A percentile compares a stretch with the other conserved stretches of the same genome.
Evolutionary conservation across 2,329 filamentous ascomycete genomes (phyloP).

Genomic region (Beauveria bassiana): DNA sequence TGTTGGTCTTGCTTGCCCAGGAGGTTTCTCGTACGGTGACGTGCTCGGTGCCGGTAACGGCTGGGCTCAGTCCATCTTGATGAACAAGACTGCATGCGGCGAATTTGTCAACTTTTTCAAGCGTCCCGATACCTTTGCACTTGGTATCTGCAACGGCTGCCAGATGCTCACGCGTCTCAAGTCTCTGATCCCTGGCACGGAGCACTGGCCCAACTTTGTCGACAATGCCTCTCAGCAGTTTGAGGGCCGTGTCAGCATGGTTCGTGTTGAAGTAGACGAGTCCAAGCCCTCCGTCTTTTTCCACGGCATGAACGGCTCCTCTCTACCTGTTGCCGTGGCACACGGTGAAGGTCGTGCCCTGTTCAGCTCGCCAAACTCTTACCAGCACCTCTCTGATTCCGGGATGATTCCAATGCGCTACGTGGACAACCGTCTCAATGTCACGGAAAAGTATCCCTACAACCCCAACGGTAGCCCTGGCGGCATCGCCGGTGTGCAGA

Average conservation of each 20-base stretch:
- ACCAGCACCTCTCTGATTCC: conserved; percentile 50
- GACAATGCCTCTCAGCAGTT: conserved; percentile 82
- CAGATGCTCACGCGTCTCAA: conserved; percentile 81
- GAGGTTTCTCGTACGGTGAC: conserved; percentile 92
- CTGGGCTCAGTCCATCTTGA: conserved; percentile 88
- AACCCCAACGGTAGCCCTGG: conserved; percentile 80
- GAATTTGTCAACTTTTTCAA: conserved; percentile 84
- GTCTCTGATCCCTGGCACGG: conserved; percentile 76
- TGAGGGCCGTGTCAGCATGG: conserved; percentile 82
- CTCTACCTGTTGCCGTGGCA: conserved; percentile 77
- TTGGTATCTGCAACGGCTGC: conserved; percentile 96
- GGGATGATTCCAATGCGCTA: conserved; percentile 74
- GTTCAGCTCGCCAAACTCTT: conserved; percentile 49
- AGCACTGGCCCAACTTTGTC: conserved; percentile 79
- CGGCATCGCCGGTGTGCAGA: conserved; percentile 74
- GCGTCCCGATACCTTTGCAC: conserved; percentile 78
- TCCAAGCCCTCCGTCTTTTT: conserved; percentile 69
- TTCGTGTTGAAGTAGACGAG: conserved; percentile 57
- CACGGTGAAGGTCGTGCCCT: conserved; percentile 84
- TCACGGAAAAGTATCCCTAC: conserved; percentile 76
- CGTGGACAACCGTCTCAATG: conserved; percentile 65
- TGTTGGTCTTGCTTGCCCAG: conserved; percentile 84
- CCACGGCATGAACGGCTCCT: conserved; percentile 75
- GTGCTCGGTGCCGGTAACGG: conserved; percentile 84
- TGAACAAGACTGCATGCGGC: conserved; percentile 66